These are phyloP conservation scores for Colletotrichum karsti DNA, from an alignment of 2,329 filamentous ascomycete genomes.

Conservation along the genomic window DNA sequence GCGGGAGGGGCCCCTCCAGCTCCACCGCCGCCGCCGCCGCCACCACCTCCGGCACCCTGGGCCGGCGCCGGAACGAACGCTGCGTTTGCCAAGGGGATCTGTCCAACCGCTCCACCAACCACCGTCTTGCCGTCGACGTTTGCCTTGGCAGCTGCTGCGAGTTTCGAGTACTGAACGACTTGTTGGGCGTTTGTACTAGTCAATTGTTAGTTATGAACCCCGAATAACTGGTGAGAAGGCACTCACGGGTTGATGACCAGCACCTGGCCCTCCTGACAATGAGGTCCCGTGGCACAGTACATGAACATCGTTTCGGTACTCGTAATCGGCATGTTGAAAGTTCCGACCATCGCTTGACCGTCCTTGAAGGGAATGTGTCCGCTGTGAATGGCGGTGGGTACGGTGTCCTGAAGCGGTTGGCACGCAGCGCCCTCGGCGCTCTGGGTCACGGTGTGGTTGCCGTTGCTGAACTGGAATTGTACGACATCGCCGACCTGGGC, in stretches of 20 bases:
- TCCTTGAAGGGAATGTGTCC: constrained; percentile 49
- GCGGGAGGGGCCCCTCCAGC: neutral
- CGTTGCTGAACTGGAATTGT: constrained; percentile 52
- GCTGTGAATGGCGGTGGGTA: constrained; percentile 44
- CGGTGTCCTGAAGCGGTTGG: constrained; percentile 43
- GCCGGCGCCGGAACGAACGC: constrained; percentile 37
- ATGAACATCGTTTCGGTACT: constrained; percentile 55
- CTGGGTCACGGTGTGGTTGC: constrained; percentile 54
- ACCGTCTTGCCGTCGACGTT: constrained; percentile 39
- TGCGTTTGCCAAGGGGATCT: constrained; percentile 38
- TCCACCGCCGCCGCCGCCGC: neutral
- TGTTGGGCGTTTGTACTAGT: constrained; percentile 36
- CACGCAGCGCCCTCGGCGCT: constrained; percentile 44
- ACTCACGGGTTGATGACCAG: constrained; percentile 58
- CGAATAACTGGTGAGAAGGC: neutral
- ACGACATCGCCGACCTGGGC: constrained; percentile 47
- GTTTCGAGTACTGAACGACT: constrained; percentile 38
- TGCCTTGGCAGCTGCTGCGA: constrained; percentile 29
- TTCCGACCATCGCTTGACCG: constrained; percentile 47
- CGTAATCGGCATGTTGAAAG: constrained; percentile 56
- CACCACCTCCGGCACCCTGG: constrained; percentile 17
- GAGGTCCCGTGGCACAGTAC: constrained; percentile 57
- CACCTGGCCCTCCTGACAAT: constrained; percentile 60
- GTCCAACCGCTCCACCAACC: constrained; percentile 36
- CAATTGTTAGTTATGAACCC: constrained; percentile 6